Base-by-base conservation (phyloP, 176 grass and related monocot species). In the Musa beccarii region DNA sequence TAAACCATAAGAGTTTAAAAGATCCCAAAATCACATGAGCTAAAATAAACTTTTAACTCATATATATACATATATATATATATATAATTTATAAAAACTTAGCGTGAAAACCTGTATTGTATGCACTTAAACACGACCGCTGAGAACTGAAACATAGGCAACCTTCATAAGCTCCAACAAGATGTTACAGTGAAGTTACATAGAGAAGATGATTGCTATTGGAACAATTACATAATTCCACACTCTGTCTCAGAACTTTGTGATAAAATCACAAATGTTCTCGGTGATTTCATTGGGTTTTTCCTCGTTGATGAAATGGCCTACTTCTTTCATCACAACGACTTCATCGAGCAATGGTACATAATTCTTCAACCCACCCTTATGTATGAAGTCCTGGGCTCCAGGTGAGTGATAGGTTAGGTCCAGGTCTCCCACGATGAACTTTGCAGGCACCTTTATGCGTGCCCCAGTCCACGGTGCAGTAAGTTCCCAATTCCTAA, bases 281-380 rank as follows among this genome's bases (percentile, higher is more conserved):
- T 79, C 53, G 10, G 53, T 79, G n/a, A 79, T 71, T 51, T 79
- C 77, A 49, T 25, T 17, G 3, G 53, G 65, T 21, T 79, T 79
- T 52, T 79, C 77, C 53, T 79, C 52, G 22, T 71, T 79, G 66
- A 79, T 79, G 53, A 79, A 79, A 26, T 79, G 77, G n/a, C 66
- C 77, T 49, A 11, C 66, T 70, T 66, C 77, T 49, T 79, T 11
- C 77, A 79, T 71, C 1, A 79, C 28, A 6, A 79, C 77, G n/a
- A 71, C 29, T 43, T 71, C 53, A 3, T 79, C 52, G 10, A 79
- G 66, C 0, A 49, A 21, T 9, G 66, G 77, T 11, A 79, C 77
- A 70, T 79, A 22, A 1, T 70, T 69, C 26, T 71, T 79, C 14
- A 79, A 59, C 15, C 66, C 77, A 6, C 77, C 77, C 7, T 79